phyloP scores from a whole-genome alignment of 2,329 filamentous ascomycete species.

The Alternaria longipes region DNA sequence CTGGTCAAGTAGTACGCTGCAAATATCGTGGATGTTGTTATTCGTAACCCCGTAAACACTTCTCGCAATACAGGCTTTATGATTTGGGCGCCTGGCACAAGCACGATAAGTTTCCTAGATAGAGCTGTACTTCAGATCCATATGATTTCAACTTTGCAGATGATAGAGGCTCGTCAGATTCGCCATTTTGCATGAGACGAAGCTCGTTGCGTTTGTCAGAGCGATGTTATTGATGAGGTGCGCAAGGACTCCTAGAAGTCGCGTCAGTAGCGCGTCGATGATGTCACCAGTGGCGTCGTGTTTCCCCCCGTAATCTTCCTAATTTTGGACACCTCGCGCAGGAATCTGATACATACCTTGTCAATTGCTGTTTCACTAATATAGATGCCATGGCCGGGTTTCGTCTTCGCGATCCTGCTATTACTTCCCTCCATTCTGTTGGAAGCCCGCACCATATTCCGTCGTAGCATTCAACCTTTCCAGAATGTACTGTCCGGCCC shows the following conservation, averaged over 20 bases:
- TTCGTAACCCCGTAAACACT: not conserved
- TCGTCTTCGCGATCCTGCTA: not conserved
- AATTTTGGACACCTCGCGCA: not conserved
- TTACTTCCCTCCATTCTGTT: not conserved
- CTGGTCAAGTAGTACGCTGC: not conserved
- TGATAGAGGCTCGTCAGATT: not conserved
- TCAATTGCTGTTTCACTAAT: not conserved
- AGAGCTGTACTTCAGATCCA: not conserved
- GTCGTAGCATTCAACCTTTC: constrained; percentile 49
- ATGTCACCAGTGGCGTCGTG: not conserved
- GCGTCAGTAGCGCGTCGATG: not conserved
- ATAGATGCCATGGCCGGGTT: not conserved
- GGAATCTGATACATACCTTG: not conserved
- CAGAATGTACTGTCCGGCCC: constrained; percentile 53
- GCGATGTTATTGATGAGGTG: not conserved
- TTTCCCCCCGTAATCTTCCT: not conserved
- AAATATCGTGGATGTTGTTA: not conserved
- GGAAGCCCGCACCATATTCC: constrained; percentile 41
- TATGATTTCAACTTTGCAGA: not conserved
- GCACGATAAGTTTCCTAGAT: not conserved
- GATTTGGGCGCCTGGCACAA: not conserved
- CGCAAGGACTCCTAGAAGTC: not conserved
- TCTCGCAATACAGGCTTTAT: not conserved
- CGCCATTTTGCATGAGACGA: not conserved
- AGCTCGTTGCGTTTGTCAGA: not conserved